Base-by-base conservation (phyloP, 163 green algal species). In the Scenedesmus sp. region DNA sequence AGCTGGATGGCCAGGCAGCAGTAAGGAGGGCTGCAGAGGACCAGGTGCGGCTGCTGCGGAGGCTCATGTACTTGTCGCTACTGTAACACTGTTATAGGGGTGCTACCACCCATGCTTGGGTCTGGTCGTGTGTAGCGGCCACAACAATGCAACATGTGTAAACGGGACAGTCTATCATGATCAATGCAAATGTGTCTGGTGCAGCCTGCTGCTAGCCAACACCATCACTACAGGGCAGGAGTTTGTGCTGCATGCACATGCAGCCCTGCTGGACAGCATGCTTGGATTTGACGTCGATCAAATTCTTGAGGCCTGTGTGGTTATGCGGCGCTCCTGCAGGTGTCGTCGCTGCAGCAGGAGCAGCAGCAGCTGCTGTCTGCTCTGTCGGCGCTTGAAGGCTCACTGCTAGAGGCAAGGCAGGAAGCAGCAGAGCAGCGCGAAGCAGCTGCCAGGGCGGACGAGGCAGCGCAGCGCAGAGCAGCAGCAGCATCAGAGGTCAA, bases 331-430 rank as follows among this genome's bases (percentile, higher is more conserved):
- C 9, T 54, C 18, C 13, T 59, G 83, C 83, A 88, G 83, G 56
- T 74, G 57, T 54, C 57, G 7, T 57, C 59, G n/a, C 57, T 88
- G 83, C 83, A 88, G 57, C 6, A 10, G 20, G 87, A 91, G 46
- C 87, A 79, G 57, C n/a, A 34, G 26, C 57, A 87, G 57, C 87
- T 91, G 67, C 74, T 87, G 26, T 64, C 87, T 55, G 87, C 87
- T 3, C 56, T 91, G 57, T 66, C 57, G 23, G 54, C 87, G 4
- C 15, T 79, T 20, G 87, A 91, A 26, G 20, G 20, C 2, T 77
- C 73, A 8, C 59, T 91, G 57, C 46, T 26, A 1, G 87, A 55
- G 10, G 87, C 87, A 23, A 76, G 34, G 3, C 26, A 60, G 81
- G 57, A 60, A n/a, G 12, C 18, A 9, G 57, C 81, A 23, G 74